These are phyloP conservation scores for Mortierella sp. DNA, from an alignment of 371 early-diverging fungal genomes.

Conservation along the genomic window DNA sequence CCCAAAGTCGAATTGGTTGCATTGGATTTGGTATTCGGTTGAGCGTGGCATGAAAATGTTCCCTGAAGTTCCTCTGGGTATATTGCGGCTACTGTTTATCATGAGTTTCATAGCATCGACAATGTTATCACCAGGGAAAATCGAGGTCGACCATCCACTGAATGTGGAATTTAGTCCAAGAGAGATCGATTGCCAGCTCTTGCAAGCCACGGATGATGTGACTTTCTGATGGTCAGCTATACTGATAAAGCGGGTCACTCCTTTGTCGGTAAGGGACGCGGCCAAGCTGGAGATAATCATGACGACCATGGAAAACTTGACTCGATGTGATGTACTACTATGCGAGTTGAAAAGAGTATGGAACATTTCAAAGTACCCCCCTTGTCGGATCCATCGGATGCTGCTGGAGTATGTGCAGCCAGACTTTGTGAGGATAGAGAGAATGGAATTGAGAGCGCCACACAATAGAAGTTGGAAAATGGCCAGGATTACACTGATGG, in stretches of 20 bases:
- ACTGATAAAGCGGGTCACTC: neutral
- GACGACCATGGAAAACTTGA: neutral
- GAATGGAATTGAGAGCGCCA: neutral
- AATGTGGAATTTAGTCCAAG: neutral
- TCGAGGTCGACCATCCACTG: neutral
- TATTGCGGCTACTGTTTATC: constrained; percentile 1
- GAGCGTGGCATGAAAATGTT: neutral
- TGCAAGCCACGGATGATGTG: too few relatives aligned
- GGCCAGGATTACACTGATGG: neutral
- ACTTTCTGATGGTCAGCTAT: neutral
- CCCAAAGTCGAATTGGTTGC: neutral
- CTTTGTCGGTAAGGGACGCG: neutral
- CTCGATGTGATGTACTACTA: neutral
- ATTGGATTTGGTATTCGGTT: neutral
- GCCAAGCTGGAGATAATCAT: neutral
- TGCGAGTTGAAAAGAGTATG: neutral
- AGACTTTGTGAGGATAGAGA: neutral
- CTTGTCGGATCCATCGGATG: constrained; percentile 3
- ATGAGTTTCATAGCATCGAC: neutral
- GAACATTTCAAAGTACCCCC: constrained; percentile 4
- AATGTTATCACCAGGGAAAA: neutral
- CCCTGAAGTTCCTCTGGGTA: neutral
- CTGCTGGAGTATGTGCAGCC: constrained; percentile 8
- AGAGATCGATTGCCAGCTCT: neutral
- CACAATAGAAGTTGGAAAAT: neutral